phyloP scores from a whole-genome alignment of 2,329 filamentous ascomycete genomes.

The Phoma herbarum region DNA sequence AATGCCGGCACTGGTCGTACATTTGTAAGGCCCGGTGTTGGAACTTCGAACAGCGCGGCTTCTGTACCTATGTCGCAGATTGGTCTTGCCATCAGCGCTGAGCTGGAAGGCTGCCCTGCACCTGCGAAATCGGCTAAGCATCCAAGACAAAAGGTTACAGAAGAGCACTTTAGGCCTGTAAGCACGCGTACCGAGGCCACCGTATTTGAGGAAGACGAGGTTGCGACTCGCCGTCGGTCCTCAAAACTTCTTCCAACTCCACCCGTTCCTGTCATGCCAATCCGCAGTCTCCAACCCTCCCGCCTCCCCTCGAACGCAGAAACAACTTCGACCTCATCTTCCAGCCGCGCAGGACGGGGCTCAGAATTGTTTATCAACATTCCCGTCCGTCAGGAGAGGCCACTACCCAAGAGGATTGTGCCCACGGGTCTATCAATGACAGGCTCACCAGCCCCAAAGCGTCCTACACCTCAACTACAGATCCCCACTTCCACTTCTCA shows the following conservation, averaged over 20 bases:
- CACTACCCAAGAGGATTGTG: slow-evolving; percentile 29
- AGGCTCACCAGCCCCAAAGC: slow-evolving; percentile 21
- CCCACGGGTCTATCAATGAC: slow-evolving; percentile 17
- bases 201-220: slow-evolving; percentile 52
- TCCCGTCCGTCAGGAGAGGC: slow-evolving; percentile 42
- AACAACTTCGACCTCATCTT: slow-evolving; percentile 30
- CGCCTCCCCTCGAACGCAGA: slow-evolving; percentile 30
- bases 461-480: slow-evolving; percentile 15
- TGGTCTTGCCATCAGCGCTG: slow-evolving; percentile 50
- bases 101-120: slow-evolving; percentile 40
- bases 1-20: slow-evolving; percentile 21
- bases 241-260: slow-evolving; percentile 44
- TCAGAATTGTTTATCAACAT: slow-evolving; percentile 46
- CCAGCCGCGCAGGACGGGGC: slow-evolving; percentile 19
- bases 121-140: slow-evolving; percentile 22
- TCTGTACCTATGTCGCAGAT: slow-evolving; percentile 45
- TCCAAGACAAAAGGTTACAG: slow-evolving; percentile 16
- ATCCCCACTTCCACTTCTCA: slow-evolving; percentile 26
- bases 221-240: slow-evolving; percentile 33
- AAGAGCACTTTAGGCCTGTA: slow-evolving; percentile 32
- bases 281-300: slow-evolving; percentile 45
- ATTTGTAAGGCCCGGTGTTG: slow-evolving; percentile 34
- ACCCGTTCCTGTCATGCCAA: slow-evolving; percentile 46
- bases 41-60: slow-evolving; percentile 31
- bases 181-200: slow-evolving; percentile 48